Base-by-base conservation (phyloP, 306 rosid species). In the Cucurbita argyrosperma region DNA sequence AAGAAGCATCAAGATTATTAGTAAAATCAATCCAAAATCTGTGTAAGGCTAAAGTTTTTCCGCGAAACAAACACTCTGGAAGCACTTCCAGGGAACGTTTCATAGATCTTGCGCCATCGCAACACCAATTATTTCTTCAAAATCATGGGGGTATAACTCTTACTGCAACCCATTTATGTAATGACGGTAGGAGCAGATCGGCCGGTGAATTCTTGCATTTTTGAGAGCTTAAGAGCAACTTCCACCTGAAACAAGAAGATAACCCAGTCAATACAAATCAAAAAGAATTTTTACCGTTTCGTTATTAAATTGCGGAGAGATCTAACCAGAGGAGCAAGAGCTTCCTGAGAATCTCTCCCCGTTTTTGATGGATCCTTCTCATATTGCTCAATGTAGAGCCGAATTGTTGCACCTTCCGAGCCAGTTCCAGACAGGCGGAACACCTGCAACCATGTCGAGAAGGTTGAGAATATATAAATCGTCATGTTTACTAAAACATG, bases 401-500 rank as follows among this genome's bases (percentile, higher is more conserved):
- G 88, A 78, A 94, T 94, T 60, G 97, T 94, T 43, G 99, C 99
- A 8, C 99, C 99, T 75, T 87, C 97, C 15, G 97, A 94, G 74
- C 99, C 99, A 75, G 99, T 94, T 82, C 99, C 99, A 10, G 99
- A 94, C 74, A 91, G 96, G 40, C 99, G 96, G 92, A 91, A 94
- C 71, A 94, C 86, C 99, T 94, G 79, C 69, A 75, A 59, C 38
- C 56, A 61, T 45, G 78, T 67, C 55, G 64, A 57, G 67, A 54
- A 13, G 54, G 65, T 38, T 42, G 52, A 39, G 9, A 40, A 64
- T 64, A 12, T 43, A 6, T 67, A 66, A 45, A 23, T 67, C 13
- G 8, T 49, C 7, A 49, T 18, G 13, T 19, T 42, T 65, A 3
- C 16, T 19, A 18, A 66, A 65, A 19, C 15, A 2, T 47, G 42